Percentiles rank a stretch among this genome's conserved stretches.
These are phyloP conservation scores for Cryptomeria japonica DNA, from an alignment of 75 land plant species.

Conservation along the genomic window DNA sequence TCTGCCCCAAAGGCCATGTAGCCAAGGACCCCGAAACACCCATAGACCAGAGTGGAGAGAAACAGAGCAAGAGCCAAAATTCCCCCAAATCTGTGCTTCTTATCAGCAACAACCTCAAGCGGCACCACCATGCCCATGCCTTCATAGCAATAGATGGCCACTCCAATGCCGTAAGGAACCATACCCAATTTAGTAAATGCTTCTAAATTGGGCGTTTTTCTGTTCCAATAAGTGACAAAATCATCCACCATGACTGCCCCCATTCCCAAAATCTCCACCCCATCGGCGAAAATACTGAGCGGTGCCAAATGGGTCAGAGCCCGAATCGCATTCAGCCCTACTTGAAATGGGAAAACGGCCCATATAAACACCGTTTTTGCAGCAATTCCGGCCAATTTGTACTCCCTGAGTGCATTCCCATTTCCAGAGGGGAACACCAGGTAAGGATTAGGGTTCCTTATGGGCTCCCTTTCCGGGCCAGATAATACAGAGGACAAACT, in stretches of 20 bases:
- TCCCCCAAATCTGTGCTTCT: conserved; percentile 66
- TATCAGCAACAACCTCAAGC: conserved; percentile 52
- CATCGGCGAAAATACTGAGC: conserved; percentile 85
- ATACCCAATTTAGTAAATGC: conserved; percentile 35
- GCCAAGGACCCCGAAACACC: conserved; percentile 62
- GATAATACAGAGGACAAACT: conserved; percentile 49
- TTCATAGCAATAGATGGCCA: conserved; percentile 87
- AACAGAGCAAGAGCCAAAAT: conserved; percentile 54
- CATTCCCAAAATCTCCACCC: conserved; percentile 75
- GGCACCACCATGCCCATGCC: conserved; percentile 89
- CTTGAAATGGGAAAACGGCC: conserved; percentile 70
- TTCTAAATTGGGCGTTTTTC: conserved; percentile 12
- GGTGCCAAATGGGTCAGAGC: conserved; percentile 86
- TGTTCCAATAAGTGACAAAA: conserved; percentile 20
- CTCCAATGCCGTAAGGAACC: conserved; percentile 75
- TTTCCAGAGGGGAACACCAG: not conserved
- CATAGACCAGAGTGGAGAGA: conserved; percentile 61
- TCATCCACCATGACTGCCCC: conserved; percentile 81
- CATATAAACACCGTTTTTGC: conserved; percentile 54
- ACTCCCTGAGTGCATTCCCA: not conserved
- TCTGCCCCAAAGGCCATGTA: conserved; percentile 85
- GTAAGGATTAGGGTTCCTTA: not conserved
- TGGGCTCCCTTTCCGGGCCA: not conserved
- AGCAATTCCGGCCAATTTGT: conserved; percentile 20
- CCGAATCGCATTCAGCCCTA: conserved; percentile 69